A percentile compares a stretch with the other conserved stretches of the same genome.
Conservation (phyloP, 495 filamentous ascomycete genomes). For the Aspergillus saccharolyticus region DNA sequence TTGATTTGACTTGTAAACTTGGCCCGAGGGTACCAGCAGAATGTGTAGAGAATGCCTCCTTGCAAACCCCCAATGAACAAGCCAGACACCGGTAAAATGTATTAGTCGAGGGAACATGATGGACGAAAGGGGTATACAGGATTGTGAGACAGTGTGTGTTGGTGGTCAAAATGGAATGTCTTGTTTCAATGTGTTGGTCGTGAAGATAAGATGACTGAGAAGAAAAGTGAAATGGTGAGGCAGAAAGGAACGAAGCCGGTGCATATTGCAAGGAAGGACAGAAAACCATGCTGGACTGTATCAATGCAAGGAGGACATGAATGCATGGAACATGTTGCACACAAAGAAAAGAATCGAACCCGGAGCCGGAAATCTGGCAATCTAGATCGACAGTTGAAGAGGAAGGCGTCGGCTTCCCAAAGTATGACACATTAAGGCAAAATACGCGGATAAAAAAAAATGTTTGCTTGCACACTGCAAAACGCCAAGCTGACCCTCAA, state of each 20-base stretch:
- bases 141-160: constrained; percentile 7
- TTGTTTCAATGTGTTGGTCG: constrained; percentile 7
- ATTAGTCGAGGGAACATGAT: constrained; percentile 8
- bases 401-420: constrained; percentile 10
- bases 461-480: constrained; percentile 36
- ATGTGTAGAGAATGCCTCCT: not conserved
- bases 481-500: constrained; percentile 43
- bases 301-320: constrained; percentile 2
- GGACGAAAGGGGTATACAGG: constrained; percentile 18
- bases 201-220: constrained; percentile 12
- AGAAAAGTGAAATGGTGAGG: constrained; percentile 15
- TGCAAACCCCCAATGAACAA: not conserved
- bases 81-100: constrained; percentile 2
- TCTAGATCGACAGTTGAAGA: constrained; percentile 9
- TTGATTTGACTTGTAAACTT: not conserved
- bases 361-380: constrained; percentile 8
- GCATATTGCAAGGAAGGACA: constrained; percentile 14
- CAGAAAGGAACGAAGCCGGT: constrained; percentile 11
- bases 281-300: constrained; percentile 7
- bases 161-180: not conserved
- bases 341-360: constrained; percentile 8
- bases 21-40: not conserved
- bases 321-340: constrained; percentile 7
- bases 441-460: constrained; percentile 17
- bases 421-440: constrained; percentile 15